Evolutionary conservation across 2,329 filamentous ascomycete species (phyloP).

Genomic region (Lachnellula cervina): DNA sequence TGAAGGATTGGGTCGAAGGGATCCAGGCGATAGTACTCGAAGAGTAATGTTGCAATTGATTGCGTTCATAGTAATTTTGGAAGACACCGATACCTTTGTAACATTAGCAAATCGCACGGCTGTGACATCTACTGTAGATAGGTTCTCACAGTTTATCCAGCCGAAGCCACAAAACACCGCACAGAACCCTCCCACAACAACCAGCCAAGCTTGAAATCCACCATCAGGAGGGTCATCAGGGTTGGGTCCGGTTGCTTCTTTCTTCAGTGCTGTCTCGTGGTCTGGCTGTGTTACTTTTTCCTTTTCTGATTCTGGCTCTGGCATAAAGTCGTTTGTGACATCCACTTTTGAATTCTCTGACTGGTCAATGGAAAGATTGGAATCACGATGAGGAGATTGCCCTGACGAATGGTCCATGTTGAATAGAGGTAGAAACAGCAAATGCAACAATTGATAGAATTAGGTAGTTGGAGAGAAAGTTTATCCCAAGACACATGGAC

Average conservation of each 20-base stretch:
- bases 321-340: too few species aligned
- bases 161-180: constrained; percentile 43
- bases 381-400: too few species aligned
- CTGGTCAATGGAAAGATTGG: too few species aligned
- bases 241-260: neutral
- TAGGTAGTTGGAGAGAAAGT: too few species aligned
- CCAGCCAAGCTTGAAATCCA: constrained; percentile 50
- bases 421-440: too few species aligned
- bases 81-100: constrained; percentile 36
- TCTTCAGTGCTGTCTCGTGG: too few species aligned
- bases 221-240: constrained; percentile 42
- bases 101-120: neutral
- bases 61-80: constrained; percentile 35
- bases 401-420: too few species aligned
- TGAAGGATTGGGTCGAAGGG: constrained; percentile 40
- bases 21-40: constrained; percentile 41
- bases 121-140: neutral
- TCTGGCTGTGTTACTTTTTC: too few species aligned
- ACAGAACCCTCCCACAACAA: constrained; percentile 43
- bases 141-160: constrained; percentile 36
- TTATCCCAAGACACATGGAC: too few species aligned
- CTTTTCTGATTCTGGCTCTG: too few species aligned
- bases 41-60: constrained; percentile 31
- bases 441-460: too few species aligned
- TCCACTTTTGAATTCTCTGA: too few species aligned